phyloP scores from a whole-genome alignment of 2,329 filamentous ascomycete species.

The Stemphylium beticola region DNA sequence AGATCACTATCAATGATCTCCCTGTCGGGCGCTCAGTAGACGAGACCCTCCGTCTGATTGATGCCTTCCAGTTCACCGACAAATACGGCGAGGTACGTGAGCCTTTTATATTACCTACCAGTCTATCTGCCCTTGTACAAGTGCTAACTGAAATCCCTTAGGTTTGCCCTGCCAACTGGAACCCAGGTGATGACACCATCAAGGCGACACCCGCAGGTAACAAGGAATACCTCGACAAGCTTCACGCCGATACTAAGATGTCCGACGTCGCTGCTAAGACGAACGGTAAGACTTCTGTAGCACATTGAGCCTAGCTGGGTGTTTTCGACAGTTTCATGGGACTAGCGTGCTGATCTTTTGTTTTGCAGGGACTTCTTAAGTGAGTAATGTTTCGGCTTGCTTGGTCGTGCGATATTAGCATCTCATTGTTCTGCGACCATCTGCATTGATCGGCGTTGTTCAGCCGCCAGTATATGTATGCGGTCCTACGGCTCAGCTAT shows the following conservation, averaged over 20 bases:
- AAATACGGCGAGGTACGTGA: conserved; percentile 49
- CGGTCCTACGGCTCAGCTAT: not conserved
- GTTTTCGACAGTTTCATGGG: not conserved
- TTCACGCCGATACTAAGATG: conserved; percentile 46
- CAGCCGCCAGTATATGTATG: conserved; percentile 4
- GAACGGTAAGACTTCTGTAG: conserved; percentile 33
- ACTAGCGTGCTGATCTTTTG: conserved; percentile 5
- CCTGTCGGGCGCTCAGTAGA: conserved; percentile 69
- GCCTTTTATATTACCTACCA: not conserved
- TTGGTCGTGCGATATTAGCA: conserved; percentile 4
- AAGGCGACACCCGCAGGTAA: conserved; percentile 50
- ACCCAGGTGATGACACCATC: conserved; percentile 49
- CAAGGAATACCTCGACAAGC: conserved; percentile 47
- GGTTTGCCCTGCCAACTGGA: conserved; percentile 54
- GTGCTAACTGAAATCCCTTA: conserved; percentile 8
- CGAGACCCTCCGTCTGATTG: conserved; percentile 65
- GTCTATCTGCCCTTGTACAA: not conserved
- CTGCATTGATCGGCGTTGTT: conserved; percentile 12
- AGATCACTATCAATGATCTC: conserved; percentile 70
- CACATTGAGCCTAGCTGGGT: not conserved
- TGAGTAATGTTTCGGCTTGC: not conserved
- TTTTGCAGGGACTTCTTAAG: conserved; percentile 9
- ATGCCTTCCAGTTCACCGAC: conserved; percentile 57
- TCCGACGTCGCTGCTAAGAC: conserved; percentile 30
- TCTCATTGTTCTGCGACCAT: conserved; percentile 1